A percentile compares a stretch with the other conserved stretches of the same genome.
Conservation (phyloP, 441 rosid genomes). For the Brassica hybrid region DNA sequence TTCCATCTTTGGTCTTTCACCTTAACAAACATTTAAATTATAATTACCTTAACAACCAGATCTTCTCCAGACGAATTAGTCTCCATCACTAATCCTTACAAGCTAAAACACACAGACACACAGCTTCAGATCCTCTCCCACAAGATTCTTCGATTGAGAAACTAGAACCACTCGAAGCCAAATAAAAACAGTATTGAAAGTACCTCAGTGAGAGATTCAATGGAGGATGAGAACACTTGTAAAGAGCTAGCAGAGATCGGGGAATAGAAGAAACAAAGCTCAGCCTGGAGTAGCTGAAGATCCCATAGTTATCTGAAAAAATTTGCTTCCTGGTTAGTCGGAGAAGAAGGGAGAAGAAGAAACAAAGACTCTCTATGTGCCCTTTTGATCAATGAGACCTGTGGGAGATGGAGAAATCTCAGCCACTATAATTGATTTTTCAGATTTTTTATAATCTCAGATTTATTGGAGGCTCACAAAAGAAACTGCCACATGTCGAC, state of each 20-base stretch:
- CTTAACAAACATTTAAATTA: background rate
- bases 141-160: conserved; percentile 12
- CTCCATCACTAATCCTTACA: conserved; percentile 35
- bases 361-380: background rate
- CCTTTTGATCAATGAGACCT: conserved; percentile 30
- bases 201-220: conserved; percentile 25
- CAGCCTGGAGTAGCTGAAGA: conserved; percentile 28
- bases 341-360: conserved; percentile 14
- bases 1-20: conserved; percentile 7
- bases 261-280: background rate
- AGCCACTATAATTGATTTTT: conserved; percentile 1
- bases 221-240: background rate
- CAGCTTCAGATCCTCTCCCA: conserved; percentile 34
- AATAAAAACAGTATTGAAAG: background rate
- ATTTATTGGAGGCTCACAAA: conserved; percentile 36
- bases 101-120: conserved; percentile 21
- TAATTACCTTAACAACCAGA: conserved; percentile 39
- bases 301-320: conserved; percentile 8
- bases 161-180: background rate
- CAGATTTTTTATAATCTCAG: conserved; percentile 20
- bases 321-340: background rate
- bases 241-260: background rate
- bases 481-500: conserved; percentile 21
- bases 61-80: conserved; percentile 47
- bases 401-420: conserved; percentile 34